These are phyloP conservation scores for Suhomyces kilbournensis DNA, from an alignment of 805 yeast genomes.

Conservation along the genomic window DNA sequence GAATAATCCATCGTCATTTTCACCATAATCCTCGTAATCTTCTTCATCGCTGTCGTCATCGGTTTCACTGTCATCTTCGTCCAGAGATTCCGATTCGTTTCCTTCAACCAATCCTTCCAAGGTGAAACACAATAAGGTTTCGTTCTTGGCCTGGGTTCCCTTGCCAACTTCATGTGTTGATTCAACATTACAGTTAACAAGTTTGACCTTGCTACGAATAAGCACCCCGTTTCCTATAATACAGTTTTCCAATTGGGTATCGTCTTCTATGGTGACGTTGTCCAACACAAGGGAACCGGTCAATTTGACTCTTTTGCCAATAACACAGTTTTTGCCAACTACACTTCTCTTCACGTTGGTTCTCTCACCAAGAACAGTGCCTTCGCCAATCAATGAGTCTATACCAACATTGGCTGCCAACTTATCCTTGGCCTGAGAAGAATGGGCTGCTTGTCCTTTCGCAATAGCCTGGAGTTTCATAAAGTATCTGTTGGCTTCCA, in stretches of 20 bases:
- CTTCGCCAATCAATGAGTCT: conserved; percentile 75
- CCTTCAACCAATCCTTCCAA: conserved; percentile 40
- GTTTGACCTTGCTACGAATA: conserved; percentile 61
- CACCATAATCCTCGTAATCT: conserved; percentile 54
- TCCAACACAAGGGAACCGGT: conserved; percentile 82
- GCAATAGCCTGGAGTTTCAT: conserved; percentile 61
- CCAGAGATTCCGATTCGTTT: conserved; percentile 22
- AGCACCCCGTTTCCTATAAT: conserved; percentile 69
- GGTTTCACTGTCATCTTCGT: conserved; percentile 39
- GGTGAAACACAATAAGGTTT: conserved; percentile 46
- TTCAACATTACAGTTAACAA: conserved; percentile 83
- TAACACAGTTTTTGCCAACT: conserved; percentile 66
- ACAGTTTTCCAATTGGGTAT: conserved; percentile 78
- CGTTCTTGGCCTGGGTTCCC: conserved; percentile 56
- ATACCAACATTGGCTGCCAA: conserved; percentile 76
- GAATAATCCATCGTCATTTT: conserved; percentile 51
- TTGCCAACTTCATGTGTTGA: conserved; percentile 66
- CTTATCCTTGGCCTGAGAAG: conserved; percentile 43
- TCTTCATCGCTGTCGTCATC: conserved; percentile 43
- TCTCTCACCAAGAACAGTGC: conserved; percentile 70
- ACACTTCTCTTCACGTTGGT: conserved; percentile 85
- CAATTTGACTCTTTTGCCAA: conserved; percentile 85
- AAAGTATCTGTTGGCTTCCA: conserved; percentile 84
- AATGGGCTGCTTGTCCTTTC: conserved; percentile 17
- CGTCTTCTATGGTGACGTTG: conserved; percentile 73